Base-by-base conservation (phyloP, 441 rosid species). In the Manihot esculenta region DNA sequence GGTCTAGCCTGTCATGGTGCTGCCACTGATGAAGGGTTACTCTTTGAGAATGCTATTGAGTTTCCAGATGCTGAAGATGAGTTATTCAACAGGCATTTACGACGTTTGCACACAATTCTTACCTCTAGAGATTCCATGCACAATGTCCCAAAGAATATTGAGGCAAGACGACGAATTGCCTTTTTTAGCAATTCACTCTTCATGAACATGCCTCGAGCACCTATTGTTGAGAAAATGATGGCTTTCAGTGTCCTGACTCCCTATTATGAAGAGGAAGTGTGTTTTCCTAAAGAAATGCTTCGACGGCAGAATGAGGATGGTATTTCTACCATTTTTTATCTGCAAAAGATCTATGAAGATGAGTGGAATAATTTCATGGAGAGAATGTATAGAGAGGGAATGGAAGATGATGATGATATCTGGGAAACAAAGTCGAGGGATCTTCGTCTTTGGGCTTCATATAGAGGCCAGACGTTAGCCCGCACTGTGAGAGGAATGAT, bases 161-260 rank as follows among this genome's bases (percentile, higher is more conserved):
- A 94, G 83, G 99, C 99, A 30, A 86, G 96, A 72, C 84, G 97
- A 58, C 80, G 99, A 26, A 87, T 94, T 68, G 94, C 99, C 53
- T 92, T 94, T 79, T 94, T 94, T 80, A 94, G 97, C 76, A 94
- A 90, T 77, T 94, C 97, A 0, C 87, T 94, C 68, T 92, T 92
- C 81, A 92, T 94, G 99, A 94, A 90, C 82, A 90, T 94, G 88
- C 99, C 99, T 33, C 97, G 75, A 79, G 94, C 99, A 61, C 99
- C 99, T 62, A 87, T 82, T 73, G 99, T 94, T n/a, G 99, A 94
- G 90, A 94, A 94, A 77, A 94, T 92, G 97, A 85, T 90, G 97
- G 89, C 97, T 48, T 92, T 94, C 79, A 90, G 91, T 67, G 90
- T 92, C 72, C 78, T 94, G 72, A 92, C 99, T 35, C 99, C 99